Evolutionary conservation across 331 rosid species (phyloP).

Genomic region (Stylosanthes scabra): DNA sequence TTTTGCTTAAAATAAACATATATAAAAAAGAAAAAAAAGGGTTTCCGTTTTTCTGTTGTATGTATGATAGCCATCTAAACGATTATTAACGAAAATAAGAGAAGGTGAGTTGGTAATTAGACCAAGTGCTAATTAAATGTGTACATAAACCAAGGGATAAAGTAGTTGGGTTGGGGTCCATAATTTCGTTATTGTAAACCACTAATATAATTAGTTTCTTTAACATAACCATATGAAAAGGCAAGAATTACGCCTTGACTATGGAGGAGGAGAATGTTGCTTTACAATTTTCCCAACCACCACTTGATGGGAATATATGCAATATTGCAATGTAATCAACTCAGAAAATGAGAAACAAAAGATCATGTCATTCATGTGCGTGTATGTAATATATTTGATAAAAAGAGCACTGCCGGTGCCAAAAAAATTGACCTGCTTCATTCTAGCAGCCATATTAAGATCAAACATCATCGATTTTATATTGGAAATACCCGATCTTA

Average conservation of each 20-base stretch:
- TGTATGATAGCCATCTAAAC: too few species aligned
- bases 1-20: too few species aligned
- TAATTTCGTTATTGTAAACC: conserved; percentile 4
- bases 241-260: conserved; percentile 25
- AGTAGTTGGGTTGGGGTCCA: conserved; percentile 18
- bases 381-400: not conserved
- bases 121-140: too few species aligned
- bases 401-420: conserved; percentile 15
- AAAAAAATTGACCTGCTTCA: not conserved
- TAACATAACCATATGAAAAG: conserved; percentile 8
- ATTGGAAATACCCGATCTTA: too few species aligned
- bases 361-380: not conserved
- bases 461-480: not conserved
- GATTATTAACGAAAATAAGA: too few species aligned
- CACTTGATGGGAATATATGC: conserved; percentile 1
- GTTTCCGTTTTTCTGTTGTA: too few species aligned
- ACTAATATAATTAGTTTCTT: not conserved
- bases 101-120: too few species aligned
- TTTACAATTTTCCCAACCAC: not conserved
- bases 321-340: not conserved
- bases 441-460: not conserved
- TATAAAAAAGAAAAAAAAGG: too few species aligned
- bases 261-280: conserved; percentile 1
- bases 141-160: not conserved
- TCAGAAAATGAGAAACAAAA: not conserved